These are phyloP conservation scores for Ceratocystis eucalypticola DNA, from an alignment of 2,329 filamentous ascomycete genomes.

Conservation along the genomic window DNA sequence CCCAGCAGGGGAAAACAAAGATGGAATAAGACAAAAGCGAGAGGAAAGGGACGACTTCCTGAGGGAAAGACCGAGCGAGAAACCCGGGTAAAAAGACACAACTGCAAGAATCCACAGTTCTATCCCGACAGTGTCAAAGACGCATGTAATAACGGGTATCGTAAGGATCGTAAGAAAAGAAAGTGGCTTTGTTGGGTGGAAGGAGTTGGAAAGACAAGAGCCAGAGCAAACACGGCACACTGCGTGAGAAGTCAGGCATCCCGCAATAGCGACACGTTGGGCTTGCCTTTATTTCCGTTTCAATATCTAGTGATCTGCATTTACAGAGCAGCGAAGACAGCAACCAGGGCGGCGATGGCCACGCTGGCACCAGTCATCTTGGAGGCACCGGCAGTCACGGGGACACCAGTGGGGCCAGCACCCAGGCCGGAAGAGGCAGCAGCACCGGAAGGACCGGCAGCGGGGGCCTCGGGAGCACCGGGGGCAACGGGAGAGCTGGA, in stretches of 20 bases:
- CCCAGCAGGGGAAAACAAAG: not conserved
- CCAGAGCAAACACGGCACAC: not conserved
- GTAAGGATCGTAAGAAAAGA: constrained; percentile 20
- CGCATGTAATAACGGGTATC: constrained; percentile 18
- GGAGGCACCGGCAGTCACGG: constrained; percentile 18
- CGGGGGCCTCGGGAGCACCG: constrained; percentile 9
- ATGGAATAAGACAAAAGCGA: not conserved
- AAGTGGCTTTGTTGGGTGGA: constrained; percentile 1
- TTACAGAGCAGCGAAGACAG: constrained; percentile 17
- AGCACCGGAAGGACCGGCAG: constrained; percentile 18
- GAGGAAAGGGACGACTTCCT: not conserved
- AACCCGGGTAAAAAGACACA: constrained; percentile 4
- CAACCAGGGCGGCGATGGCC: constrained; percentile 10
- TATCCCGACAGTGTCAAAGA: constrained; percentile 10
- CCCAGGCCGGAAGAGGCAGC: constrained; percentile 13
- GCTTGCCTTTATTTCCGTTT: not conserved
- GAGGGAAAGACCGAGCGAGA: not conserved
- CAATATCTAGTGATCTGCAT: not conserved
- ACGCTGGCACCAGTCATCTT: constrained; percentile 11
- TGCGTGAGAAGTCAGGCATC: constrained; percentile 3
- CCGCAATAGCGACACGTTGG: not conserved
- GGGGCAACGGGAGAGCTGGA: constrained; percentile 22
- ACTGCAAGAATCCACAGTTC: not conserved
- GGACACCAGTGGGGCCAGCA: constrained; percentile 14
- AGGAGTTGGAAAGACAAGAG: not conserved